Evolutionary conservation across 345 rosid genomes (phyloP), one percentile per base, ranked within the genome.

Genomic region (Bretschneidera sinensis): DNA sequence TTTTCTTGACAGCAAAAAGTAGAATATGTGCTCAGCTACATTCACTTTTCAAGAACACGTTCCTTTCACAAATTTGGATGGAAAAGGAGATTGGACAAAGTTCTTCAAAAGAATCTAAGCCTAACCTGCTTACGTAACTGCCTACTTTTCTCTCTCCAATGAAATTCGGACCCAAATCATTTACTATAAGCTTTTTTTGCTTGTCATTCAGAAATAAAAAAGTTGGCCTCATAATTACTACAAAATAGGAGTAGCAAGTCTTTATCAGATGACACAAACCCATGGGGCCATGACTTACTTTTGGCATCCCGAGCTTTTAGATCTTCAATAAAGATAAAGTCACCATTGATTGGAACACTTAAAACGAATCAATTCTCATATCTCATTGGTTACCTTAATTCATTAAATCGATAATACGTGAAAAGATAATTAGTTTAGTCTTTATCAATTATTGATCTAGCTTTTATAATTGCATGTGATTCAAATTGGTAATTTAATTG

Each of bases 21-120:
- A 47, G 14, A 51, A 24, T 65, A 15, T 39, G 45, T 39, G 45
- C 10, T 39, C 45, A 39, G 45, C 16, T 5, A 39, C 16, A 39
- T 14, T 4, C 45, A 39, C 45, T 39, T 39, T 39, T 39, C 45
- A 39, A 39, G 45, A 39, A 39, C 45, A 39, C 45, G 10, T 39
- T 11, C 16, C 13, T 39, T 39, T 45, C 49, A n/a, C 20, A 49
- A 53, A 24, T 39, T 54, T 24, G 35, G 61, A 55, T 24, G 56
- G 48, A 68, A 5, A 59, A 62, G 7, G 24, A 21, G 76, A 25
- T 4, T n/a, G 18, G 54, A 43, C 61, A 53, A 62, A 58, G 63
- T n/a, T 72, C 72, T 67, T 67, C 23, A 11, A 54, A 55, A 54
- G 69, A 73, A 63, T 63, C 66, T 43, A 9, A 5, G 43, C 60